Conservation (phyloP, 2,329 filamentous ascomycete genomes). For the Clonostachys sp. region DNA sequence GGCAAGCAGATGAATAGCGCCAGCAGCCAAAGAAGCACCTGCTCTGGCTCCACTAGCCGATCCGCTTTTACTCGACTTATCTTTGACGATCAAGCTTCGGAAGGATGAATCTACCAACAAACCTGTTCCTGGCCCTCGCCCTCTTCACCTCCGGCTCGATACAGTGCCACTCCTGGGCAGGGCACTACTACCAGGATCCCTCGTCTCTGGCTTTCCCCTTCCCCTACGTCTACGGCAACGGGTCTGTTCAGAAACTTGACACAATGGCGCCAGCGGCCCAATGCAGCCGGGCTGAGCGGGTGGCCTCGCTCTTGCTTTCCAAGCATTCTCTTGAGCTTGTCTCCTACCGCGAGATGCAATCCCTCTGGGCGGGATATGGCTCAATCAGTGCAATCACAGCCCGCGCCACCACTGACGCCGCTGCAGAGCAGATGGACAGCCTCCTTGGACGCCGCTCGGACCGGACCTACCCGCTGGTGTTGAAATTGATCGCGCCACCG, state of each 20-base stretch:
- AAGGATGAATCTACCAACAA: too few relatives aligned
- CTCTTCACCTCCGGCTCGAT: too few relatives aligned
- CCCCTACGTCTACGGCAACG: neutral
- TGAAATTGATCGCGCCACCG: conserved; percentile 58
- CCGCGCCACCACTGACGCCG: conserved; percentile 15
- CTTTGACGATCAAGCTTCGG: too few relatives aligned
- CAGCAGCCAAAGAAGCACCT: too few relatives aligned
- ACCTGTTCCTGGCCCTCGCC: too few relatives aligned
- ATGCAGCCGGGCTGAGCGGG: conserved; percentile 7
- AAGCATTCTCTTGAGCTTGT: conserved; percentile 32
- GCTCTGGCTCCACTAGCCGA: too few relatives aligned
- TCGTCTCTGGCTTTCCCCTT: neutral
- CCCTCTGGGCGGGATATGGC: conserved; percentile 47
- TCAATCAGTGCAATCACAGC: conserved; percentile 52
- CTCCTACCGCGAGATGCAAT: conserved; percentile 30
- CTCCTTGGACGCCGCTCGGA: neutral
- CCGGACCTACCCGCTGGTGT: conserved; percentile 33
- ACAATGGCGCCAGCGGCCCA: neutral
- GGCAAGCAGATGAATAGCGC: too few relatives aligned
- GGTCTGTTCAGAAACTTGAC: neutral
- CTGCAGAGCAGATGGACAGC: conserved; percentile 2
- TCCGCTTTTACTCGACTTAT: too few relatives aligned
- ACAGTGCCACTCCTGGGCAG: too few relatives aligned
- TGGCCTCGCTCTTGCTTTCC: conserved; percentile 32
- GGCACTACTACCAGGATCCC: too few relatives aligned